These are phyloP conservation scores for Lentinula detonsa DNA, from an alignment of 768 basidiomycete genomes.

Conservation along the genomic window DNA sequence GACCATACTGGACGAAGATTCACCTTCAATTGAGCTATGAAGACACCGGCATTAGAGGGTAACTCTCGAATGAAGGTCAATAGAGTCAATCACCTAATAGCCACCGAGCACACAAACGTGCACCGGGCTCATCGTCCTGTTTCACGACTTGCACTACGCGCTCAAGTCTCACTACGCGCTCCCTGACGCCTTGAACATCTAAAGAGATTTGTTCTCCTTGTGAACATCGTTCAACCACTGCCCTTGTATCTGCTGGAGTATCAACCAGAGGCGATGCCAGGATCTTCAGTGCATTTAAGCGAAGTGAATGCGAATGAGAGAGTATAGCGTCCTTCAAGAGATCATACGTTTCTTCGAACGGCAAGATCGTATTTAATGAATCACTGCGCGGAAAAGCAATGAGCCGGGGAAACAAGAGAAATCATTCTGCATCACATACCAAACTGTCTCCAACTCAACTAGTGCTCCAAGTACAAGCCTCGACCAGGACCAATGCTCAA, in stretches of 20 bases:
- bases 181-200: conserved; percentile 76
- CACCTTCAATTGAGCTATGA: conserved; percentile 82
- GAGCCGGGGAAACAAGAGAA: neutral
- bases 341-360: conserved; percentile 47
- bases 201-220: conserved; percentile 79
- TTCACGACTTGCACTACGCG: conserved; percentile 59
- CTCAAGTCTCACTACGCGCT: conserved; percentile 74
- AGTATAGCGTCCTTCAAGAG: conserved; percentile 49
- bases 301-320: conserved; percentile 66
- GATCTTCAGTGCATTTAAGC: conserved; percentile 60
- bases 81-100: conserved; percentile 49
- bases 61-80: neutral
- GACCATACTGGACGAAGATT: conserved; percentile 89
- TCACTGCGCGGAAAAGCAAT: conserved; percentile 13
- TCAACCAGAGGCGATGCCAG: conserved; percentile 49
- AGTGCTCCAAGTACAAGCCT: conserved; percentile 50
- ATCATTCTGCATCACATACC: conserved; percentile 25
- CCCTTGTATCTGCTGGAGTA: conserved; percentile 34
- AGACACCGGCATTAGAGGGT: neutral
- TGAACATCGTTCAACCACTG: conserved; percentile 60
- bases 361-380: conserved; percentile 17
- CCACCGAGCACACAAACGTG: conserved; percentile 67
- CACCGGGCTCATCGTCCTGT: conserved; percentile 48
- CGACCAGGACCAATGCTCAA: conserved; percentile 54
- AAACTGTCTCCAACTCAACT: conserved; percentile 37